Percentiles rank a stretch among this genome's conserved stretches.
These are phyloP conservation scores for Pythium aquatile DNA, from an alignment of 352 stramenopile genomes.

Conservation along the genomic window DNA sequence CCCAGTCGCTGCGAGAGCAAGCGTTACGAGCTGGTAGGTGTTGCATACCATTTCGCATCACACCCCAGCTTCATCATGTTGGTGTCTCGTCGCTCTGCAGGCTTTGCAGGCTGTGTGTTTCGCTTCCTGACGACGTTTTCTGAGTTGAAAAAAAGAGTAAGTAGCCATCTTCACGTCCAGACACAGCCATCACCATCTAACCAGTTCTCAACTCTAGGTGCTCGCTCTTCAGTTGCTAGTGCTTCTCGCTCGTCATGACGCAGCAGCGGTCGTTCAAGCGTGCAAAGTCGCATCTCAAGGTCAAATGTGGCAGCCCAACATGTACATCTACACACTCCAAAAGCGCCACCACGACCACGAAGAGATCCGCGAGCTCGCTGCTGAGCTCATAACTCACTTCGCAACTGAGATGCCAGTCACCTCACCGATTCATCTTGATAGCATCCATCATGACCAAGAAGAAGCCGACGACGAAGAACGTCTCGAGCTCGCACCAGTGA, in stretches of 20 bases:
- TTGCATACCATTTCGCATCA: not conserved
- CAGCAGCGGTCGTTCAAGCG: slow-evolving; percentile 41
- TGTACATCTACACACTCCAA: slow-evolving; percentile 76
- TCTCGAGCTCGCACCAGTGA: not conserved
- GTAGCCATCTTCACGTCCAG: slow-evolving; percentile 12
- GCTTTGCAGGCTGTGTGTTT: slow-evolving; percentile 60
- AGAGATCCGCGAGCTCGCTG: slow-evolving; percentile 39
- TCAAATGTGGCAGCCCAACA: slow-evolving; percentile 71
- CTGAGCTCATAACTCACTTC: slow-evolving; percentile 45
- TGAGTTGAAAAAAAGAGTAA: slow-evolving; percentile 55
- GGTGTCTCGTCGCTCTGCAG: slow-evolving; percentile 23
- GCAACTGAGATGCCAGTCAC: slow-evolving; percentile 53
- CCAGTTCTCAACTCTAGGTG: slow-evolving; percentile 28
- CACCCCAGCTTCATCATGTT: not conserved
- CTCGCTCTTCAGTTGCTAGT: slow-evolving; percentile 56
- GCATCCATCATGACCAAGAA: slow-evolving; percentile 4
- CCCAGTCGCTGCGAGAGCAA: slow-evolving; percentile 34
- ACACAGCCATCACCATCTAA: not conserved
- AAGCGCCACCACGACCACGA: slow-evolving; percentile 63
- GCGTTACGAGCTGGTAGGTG: slow-evolving; percentile 53
- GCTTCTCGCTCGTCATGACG: slow-evolving; percentile 51
- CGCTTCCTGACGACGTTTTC: slow-evolving; percentile 52
- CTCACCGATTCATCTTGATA: slow-evolving; percentile 47
- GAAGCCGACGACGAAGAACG: slow-evolving; percentile 4
- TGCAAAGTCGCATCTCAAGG: slow-evolving; percentile 67